Evolutionary conservation across 768 basidiomycete species (phyloP).

Genomic region (Suillus spraguei): DNA sequence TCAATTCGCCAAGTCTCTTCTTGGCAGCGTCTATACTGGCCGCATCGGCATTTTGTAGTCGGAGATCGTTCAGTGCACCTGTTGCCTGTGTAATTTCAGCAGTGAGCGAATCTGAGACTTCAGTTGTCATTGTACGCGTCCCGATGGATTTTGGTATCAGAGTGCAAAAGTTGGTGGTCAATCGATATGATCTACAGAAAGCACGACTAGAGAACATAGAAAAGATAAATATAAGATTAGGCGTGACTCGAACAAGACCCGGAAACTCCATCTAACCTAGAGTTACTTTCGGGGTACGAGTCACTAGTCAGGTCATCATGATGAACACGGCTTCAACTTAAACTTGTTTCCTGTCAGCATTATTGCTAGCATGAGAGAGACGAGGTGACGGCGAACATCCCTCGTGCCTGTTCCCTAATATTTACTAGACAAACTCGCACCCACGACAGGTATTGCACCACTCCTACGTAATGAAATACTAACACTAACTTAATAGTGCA

Average conservation of each 20-base stretch:
- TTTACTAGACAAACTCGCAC: background rate
- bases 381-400: background rate
- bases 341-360: background rate
- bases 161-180: background rate
- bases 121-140: constrained; percentile 40
- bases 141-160: constrained; percentile 6
- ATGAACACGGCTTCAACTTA: background rate
- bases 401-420: background rate
- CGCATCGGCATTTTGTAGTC: constrained; percentile 54
- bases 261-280: background rate
- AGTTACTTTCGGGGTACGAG: background rate
- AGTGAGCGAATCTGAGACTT: constrained; percentile 42
- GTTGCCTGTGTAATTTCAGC: constrained; percentile 59
- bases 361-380: too few relatives aligned
- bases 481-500: background rate
- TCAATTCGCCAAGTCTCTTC: constrained; percentile 71
- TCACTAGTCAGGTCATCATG: too few relatives aligned
- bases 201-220: constrained; percentile 7
- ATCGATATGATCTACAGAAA: constrained; percentile 8
- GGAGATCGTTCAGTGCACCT: constrained; percentile 61
- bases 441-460: background rate
- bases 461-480: background rate
- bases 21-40: constrained; percentile 58
- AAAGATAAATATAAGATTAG: constrained; percentile 7
- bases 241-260: constrained; percentile 7